These are phyloP conservation scores for Phytophthora lateralis DNA, from an alignment of 352 stramenopile genomes.

Conservation along the genomic window DNA sequence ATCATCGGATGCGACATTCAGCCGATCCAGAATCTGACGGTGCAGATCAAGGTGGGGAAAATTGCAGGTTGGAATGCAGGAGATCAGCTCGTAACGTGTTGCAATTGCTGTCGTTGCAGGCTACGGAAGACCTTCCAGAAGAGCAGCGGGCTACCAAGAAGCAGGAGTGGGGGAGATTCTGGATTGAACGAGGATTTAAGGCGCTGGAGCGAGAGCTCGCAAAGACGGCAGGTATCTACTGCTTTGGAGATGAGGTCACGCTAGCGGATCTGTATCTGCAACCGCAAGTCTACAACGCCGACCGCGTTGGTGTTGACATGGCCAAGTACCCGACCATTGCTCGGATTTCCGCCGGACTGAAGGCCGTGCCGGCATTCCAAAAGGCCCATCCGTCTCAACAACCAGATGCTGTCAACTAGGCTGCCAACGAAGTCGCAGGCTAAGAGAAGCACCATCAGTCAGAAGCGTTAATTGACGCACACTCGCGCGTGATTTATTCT, in stretches of 20 bases:
- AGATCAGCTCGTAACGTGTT: neutral
- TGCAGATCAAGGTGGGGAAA: conserved; percentile 64
- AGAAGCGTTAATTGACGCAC: conserved; percentile 8
- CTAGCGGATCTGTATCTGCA: conserved; percentile 91
- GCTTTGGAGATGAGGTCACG: conserved; percentile 80
- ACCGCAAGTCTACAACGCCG: conserved; percentile 94
- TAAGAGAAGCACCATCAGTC: too few species aligned
- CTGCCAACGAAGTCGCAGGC: too few species aligned
- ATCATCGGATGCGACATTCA: conserved; percentile 93
- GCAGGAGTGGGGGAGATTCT: conserved; percentile 58
- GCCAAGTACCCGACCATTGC: conserved; percentile 87
- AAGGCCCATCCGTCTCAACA: conserved; percentile 80
- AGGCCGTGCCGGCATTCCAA: conserved; percentile 82
- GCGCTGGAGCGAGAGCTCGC: conserved; percentile 77
- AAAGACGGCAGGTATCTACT: conserved; percentile 65
- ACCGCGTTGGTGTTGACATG: conserved; percentile 90
- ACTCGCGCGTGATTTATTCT: conserved; percentile 1
- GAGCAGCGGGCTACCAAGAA: conserved; percentile 57
- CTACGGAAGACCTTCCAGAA: conserved; percentile 47
- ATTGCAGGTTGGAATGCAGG: neutral
- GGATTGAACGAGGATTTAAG: conserved; percentile 85
- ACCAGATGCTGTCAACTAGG: conserved; percentile 56
- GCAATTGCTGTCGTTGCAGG: conserved; percentile 12
- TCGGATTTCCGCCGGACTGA: conserved; percentile 70
- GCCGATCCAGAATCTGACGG: conserved; percentile 89